Base-by-base conservation (phyloP, 805 yeast genomes). In the Debaryomyces maramus region DNA sequence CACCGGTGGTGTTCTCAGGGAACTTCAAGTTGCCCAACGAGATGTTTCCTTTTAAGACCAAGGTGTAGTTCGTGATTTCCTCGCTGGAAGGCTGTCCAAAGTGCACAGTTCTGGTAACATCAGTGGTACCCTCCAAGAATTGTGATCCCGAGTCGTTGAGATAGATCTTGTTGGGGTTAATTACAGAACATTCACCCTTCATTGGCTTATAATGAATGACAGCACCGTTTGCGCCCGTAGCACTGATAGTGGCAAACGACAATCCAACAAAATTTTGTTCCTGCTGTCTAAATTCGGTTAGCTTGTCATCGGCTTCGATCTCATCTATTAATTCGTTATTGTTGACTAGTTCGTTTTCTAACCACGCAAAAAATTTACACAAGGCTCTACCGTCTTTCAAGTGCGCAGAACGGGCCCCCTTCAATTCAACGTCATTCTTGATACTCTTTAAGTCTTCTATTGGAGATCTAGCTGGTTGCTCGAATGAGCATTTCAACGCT, bases 191-290 rank as follows among this genome's bases (percentile, higher is more conserved):
- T 8, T 59, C 54, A 3, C 65, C 65, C 36, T 60, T 56, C 9
- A 57, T 50, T 3, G 95, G 93, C 30, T 79, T 65, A 57, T 86
- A 86, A 58, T 86, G 95, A 44, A 86, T 83, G 21, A 85, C 69
- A 1, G 93, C 86, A 6, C 88, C 86, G 56, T 85, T 85, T 9
- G 88, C 70, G 0, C 91, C 93, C 1, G 87, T 72, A 4, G 89
- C 78, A 37, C 88, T 79, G 34, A 85, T 85, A 0, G 93, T 85
- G 35, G 78, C 81, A 59, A 85, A 85, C 3, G 88, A 81, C 32
- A 80, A 72, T 0, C 90, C 93, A 15, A 66, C 72, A 52, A 75
- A 80, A 45, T 74, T 64, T 28, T 68, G 62, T 42, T 73, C 78
- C 44, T 60, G 50, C 37, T 65, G 41, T 48, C 73, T 60, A 50